phyloP scores from a whole-genome alignment of 306 rosid genomes.

The Cyclanthera cordifolia region DNA sequence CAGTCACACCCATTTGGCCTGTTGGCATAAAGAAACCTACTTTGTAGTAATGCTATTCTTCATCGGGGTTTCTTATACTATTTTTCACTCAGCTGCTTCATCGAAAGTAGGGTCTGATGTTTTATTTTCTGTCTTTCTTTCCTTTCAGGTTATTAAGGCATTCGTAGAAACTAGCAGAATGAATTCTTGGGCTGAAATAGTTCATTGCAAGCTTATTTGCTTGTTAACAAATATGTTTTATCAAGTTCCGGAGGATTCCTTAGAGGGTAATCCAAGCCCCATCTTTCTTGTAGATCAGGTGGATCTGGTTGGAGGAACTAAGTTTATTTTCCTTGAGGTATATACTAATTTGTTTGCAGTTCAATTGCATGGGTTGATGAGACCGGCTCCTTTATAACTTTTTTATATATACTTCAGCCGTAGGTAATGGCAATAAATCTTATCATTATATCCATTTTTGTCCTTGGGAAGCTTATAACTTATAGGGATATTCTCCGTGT shows the following conservation, averaged over 20 bases:
- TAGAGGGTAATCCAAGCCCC: slow-evolving; percentile 26
- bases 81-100: neutral
- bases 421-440: neutral
- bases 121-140: neutral
- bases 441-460: neutral
- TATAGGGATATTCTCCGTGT: neutral
- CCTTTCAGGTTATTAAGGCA: slow-evolving; percentile 59
- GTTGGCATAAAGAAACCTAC: neutral
- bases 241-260: slow-evolving; percentile 47
- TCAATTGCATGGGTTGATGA: neutral
- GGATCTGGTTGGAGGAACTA: slow-evolving; percentile 88
- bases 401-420: neutral
- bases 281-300: slow-evolving; percentile 73
- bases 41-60: neutral
- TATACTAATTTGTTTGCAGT: slow-evolving; percentile 24
- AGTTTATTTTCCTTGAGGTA: slow-evolving; percentile 84
- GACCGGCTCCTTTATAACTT: neutral
- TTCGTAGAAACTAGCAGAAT: slow-evolving; percentile 61
- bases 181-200: slow-evolving; percentile 95
- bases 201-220: slow-evolving; percentile 83
- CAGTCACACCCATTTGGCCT: neutral
- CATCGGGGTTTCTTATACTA: neutral
- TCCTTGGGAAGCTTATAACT: neutral
- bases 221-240: slow-evolving; percentile 92
- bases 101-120: neutral